Evolutionary conservation across 352 stramenopile genomes (phyloP).

Genomic region (Pythium periplocum): DNA sequence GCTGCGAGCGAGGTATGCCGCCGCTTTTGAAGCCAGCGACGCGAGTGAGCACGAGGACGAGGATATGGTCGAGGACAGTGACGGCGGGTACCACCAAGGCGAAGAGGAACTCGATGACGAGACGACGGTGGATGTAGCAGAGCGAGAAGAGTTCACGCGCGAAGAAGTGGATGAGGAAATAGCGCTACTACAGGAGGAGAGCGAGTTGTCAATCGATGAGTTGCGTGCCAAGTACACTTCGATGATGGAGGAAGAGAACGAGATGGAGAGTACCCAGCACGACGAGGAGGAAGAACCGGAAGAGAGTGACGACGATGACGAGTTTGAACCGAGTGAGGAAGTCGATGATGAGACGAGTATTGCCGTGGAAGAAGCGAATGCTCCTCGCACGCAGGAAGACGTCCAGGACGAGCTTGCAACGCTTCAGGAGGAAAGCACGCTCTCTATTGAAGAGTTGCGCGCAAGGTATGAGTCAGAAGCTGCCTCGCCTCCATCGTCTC

Average conservation of each 20-base stretch:
- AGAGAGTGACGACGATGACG: slow-evolving; percentile 20
- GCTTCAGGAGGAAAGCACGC: slow-evolving; percentile 79
- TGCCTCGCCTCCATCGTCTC: too few relatives aligned
- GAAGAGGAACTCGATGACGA: slow-evolving; percentile 79
- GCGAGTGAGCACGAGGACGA: slow-evolving; percentile 4
- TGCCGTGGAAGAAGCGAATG: slow-evolving; percentile 52
- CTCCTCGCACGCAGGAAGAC: slow-evolving; percentile 22
- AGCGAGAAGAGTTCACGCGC: slow-evolving; percentile 39
- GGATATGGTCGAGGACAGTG: slow-evolving; percentile 10
- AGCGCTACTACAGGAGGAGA: slow-evolving; percentile 81
- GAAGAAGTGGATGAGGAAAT: slow-evolving; percentile 81
- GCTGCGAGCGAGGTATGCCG: slow-evolving; percentile 42
- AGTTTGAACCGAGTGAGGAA: slow-evolving; percentile 16
- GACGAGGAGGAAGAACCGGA: slow-evolving; percentile 6
- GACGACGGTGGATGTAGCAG: slow-evolving; percentile 87
- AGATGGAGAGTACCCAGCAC: neutral
- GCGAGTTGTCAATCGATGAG: slow-evolving; percentile 90
- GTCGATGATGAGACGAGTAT: slow-evolving; percentile 83
- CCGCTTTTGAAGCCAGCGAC: slow-evolving; percentile 6
- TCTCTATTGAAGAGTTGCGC: slow-evolving; percentile 76
- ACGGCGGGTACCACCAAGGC: slow-evolving; percentile 28
- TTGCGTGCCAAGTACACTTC: slow-evolving; percentile 42
- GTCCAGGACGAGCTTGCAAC: slow-evolving; percentile 62
- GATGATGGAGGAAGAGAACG: slow-evolving; percentile 24
- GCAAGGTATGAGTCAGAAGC: too few relatives aligned